These are phyloP conservation scores for Candida mattraensis DNA, from an alignment of 805 yeast genomes.

Conservation along the genomic window DNA sequence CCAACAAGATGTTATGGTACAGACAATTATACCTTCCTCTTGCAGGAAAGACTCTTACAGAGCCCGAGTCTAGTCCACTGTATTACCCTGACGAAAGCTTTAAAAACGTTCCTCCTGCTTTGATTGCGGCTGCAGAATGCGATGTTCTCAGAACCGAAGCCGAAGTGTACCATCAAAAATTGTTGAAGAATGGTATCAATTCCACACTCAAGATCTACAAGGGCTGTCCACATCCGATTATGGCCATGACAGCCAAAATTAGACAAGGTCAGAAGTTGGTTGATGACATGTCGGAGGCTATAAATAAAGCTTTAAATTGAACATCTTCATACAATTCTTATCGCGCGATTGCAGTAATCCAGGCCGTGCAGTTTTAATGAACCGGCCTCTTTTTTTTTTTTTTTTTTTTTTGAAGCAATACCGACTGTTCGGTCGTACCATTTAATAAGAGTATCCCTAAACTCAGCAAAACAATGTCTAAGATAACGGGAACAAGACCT, in stretches of 20 bases:
- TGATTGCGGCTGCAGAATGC: slow-evolving; percentile 43
- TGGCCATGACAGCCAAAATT: slow-evolving; percentile 44
- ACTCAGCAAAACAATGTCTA: no score
- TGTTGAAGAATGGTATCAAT: slow-evolving; percentile 36
- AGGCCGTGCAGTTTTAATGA: no score
- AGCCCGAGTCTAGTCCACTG: slow-evolving; percentile 40
- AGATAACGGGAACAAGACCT: no score
- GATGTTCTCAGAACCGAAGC: slow-evolving; percentile 47
- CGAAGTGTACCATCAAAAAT: slow-evolving; percentile 41
- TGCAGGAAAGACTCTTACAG: slow-evolving; percentile 36
- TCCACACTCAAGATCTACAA: slow-evolving; percentile 37
- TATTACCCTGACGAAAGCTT: slow-evolving; percentile 42
- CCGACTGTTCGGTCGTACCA: no score
- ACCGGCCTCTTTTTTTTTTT: no score
- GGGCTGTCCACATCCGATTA: slow-evolving; percentile 49
- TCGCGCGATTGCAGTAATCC: no score
- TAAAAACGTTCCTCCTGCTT: slow-evolving; percentile 39
- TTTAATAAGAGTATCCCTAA: no score
- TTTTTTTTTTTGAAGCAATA: no score
- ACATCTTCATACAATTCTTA: no score
- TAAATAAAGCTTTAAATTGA: slow-evolving; percentile 7
- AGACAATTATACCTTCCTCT: slow-evolving; percentile 41
- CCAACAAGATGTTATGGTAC: slow-evolving; percentile 47
- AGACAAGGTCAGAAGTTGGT: slow-evolving; percentile 15
- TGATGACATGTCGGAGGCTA: slow-evolving; percentile 6